Conservation (phyloP, 148 eudicot genomes). For the Fagopyrum tataricum region DNA sequence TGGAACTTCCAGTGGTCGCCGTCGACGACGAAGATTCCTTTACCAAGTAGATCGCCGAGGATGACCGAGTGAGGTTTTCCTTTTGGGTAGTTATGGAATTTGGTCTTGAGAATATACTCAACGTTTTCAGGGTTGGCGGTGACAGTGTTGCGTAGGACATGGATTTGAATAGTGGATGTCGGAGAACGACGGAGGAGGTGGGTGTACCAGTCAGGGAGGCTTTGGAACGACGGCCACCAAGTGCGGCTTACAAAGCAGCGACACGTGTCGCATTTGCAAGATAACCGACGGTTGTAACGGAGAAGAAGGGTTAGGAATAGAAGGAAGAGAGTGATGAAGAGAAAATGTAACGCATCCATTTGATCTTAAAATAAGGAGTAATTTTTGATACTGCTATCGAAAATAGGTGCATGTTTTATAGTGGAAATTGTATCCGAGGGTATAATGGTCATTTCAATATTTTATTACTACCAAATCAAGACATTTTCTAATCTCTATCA, state of each 20-base stretch:
- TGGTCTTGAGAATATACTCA: constrained; percentile 32
- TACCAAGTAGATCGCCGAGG: constrained; percentile 31
- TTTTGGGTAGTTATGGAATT: constrained; percentile 34
- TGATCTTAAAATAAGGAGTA: neutral
- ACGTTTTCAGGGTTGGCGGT: constrained; percentile 39
- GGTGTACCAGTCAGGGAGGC: constrained; percentile 33
- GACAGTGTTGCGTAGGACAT: constrained; percentile 27
- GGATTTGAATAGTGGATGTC: constrained; percentile 25
- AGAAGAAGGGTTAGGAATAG: neutral
- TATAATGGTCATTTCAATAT: no score
- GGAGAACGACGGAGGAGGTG: constrained; percentile 24
- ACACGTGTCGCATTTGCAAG: constrained; percentile 10
- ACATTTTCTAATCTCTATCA: no score
- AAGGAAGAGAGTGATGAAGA: neutral
- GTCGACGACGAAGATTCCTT: constrained; percentile 33
- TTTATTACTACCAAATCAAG: no score
- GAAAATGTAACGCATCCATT: neutral
- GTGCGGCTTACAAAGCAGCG: neutral
- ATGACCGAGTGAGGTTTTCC: constrained; percentile 28
- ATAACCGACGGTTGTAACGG: constrained; percentile 9
- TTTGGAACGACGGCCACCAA: neutral
- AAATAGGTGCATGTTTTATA: no score
- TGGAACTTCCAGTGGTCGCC: constrained; percentile 32
- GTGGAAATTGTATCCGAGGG: no score
- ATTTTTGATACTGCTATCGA: no score